Conservation (phyloP, 202 grass and related monocot genomes). For the Digitaria exilis region DNA sequence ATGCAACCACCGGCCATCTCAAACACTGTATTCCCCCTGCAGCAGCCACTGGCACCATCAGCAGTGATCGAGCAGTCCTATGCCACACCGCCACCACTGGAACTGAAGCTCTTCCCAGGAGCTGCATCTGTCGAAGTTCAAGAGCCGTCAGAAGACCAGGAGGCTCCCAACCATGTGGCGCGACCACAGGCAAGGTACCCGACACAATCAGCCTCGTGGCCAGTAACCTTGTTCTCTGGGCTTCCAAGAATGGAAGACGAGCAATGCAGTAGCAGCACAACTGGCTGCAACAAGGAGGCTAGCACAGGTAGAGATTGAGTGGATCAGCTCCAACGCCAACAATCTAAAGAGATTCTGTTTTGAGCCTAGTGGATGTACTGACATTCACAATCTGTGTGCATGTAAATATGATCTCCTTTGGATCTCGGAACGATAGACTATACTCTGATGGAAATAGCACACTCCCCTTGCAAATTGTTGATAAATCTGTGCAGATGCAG, state of each 20-base stretch:
- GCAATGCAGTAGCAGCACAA: slow-evolving; percentile 51
- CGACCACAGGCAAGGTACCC: slow-evolving; percentile 64
- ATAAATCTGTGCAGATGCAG: too few relatives aligned
- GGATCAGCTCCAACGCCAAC: neutral
- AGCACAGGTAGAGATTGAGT: slow-evolving; percentile 39
- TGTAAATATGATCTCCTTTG: slow-evolving; percentile 44
- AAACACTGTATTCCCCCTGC: slow-evolving; percentile 41
- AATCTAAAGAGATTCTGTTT: neutral
- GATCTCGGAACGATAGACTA: slow-evolving; percentile 1
- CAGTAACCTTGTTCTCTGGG: slow-evolving; percentile 47
- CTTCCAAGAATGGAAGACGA: slow-evolving; percentile 64
- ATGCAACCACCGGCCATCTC: slow-evolving; percentile 29
- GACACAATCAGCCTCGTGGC: slow-evolving; percentile 43
- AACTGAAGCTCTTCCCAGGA: slow-evolving; percentile 80
- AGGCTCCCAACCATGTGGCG: slow-evolving; percentile 32
- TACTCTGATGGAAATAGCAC: neutral
- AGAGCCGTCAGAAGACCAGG: slow-evolving; percentile 33
- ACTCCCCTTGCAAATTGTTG: too few relatives aligned
- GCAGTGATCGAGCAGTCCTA: slow-evolving; percentile 24
- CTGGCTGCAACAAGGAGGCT: slow-evolving; percentile 32
- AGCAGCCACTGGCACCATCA: slow-evolving; percentile 38
- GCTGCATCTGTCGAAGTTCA: neutral
- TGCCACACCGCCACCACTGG: slow-evolving; percentile 35
- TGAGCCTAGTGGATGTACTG: slow-evolving; percentile 12
- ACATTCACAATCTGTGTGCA: slow-evolving; percentile 8